Conservation (phyloP, 2,329 filamentous ascomycete species). For the Fusarium sp. region DNA sequence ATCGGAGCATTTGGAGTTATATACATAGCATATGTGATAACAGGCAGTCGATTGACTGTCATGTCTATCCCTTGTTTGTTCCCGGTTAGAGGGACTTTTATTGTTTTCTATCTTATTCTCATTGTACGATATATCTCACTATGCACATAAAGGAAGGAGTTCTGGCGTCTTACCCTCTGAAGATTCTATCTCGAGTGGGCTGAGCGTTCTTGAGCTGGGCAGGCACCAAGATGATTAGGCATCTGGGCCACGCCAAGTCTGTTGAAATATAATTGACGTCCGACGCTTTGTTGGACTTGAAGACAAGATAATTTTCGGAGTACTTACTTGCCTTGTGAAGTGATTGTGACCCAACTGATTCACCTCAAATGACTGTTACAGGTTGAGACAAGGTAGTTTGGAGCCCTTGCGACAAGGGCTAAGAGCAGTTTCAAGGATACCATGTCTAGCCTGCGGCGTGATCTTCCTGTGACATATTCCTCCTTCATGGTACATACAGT, state of each 20-base stretch:
- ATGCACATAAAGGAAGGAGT: conserved; percentile 34
- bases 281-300: conserved; percentile 24
- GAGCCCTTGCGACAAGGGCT: not conserved
- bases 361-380: not conserved
- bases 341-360: not conserved
- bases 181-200: conserved; percentile 11
- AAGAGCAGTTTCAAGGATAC: not conserved
- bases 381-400: not conserved
- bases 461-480: conserved; percentile 1
- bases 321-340: not conserved
- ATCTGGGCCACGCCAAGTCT: conserved; percentile 22
- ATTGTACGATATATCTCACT: conserved; percentile 36
- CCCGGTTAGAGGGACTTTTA: conserved; percentile 18
- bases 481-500: not conserved
- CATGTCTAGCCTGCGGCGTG: conserved; percentile 10
- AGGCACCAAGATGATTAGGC: conserved; percentile 25
- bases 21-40: conserved; percentile 32
- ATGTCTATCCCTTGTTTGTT: conserved; percentile 19
- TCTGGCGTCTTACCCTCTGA: conserved; percentile 22
- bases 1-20: conserved; percentile 27
- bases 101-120: conserved; percentile 15
- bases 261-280: conserved; percentile 29
- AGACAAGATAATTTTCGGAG: conserved; percentile 2
- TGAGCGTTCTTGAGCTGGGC: conserved; percentile 21
- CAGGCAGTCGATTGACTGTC: conserved; percentile 15